Evolutionary conservation across 805 yeast species (phyloP), one percentile per base, ranked within the genome.

Genomic region (Yamadazyma olivae): DNA sequence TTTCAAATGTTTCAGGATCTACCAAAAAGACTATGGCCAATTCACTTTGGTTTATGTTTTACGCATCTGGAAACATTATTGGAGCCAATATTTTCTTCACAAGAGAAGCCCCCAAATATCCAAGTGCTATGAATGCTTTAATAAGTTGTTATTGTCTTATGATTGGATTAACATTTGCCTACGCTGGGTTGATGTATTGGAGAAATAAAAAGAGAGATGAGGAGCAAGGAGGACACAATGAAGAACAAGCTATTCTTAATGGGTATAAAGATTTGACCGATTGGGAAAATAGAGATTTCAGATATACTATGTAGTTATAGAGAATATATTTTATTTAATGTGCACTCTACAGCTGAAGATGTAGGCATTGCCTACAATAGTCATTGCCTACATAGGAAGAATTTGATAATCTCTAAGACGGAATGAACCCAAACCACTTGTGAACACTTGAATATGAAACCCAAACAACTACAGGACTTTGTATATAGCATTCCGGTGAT

Each of bases 1-100:
- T 44, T 27, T 48, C 48, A 12, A 56, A 56, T 35, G 42, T 53
- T 21, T 41, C 49, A 15, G 60, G 61, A 6, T 35, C 44, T 17
- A 43, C 59, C 19, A 56, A 56, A 32, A 53, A 50, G 35, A 53
- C 59, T 3, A 34, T 48, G 9, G 45, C 53, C 12, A 45, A 40
- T 25, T 50, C 50, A 4, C 13, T 46, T 7, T 54, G 56, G 55
- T 54, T 56, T 32, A 33, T 44, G 2, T 38, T 48, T 21, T 56
- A 55, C 37, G 58, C 59, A n/a, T 36, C 53, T 4, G 61, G 61
- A n/a, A 56, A 56, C 40, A 54, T 54, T 27, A 33, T 50, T 30
- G 61, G 61, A 2, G 47, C 59, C 17, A 50, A 53, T 27, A 48
- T 54, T 14, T 54, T 54, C 43, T 43, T 36, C 30, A 39, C 55